Conservation (phyloP, 1,139 yeast genomes). For the Saccharomyces hybrid region DNA sequence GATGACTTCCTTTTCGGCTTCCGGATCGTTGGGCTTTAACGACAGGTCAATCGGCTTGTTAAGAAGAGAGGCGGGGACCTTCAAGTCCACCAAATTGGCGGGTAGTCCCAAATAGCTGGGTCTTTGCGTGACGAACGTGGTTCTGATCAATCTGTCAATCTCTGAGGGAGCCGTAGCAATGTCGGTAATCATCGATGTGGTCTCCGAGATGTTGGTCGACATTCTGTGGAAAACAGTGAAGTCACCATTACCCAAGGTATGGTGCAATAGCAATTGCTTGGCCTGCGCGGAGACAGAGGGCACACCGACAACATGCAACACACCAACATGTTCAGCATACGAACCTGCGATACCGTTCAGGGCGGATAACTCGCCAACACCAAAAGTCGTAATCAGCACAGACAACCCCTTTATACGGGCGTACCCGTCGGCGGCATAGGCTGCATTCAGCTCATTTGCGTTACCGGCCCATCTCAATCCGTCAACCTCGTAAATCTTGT, state of each 20-base stretch:
- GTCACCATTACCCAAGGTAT: conserved; percentile 78
- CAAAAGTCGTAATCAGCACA: conserved; percentile 59
- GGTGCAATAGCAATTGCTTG: conserved; percentile 51
- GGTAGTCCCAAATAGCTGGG: conserved; percentile 83
- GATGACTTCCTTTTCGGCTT: conserved; percentile 66
- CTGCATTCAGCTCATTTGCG: conserved; percentile 65
- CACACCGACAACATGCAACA: conserved; percentile 79
- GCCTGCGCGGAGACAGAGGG: conserved; percentile 60
- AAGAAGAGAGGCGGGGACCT: conserved; percentile 49
- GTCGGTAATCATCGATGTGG: conserved; percentile 58
- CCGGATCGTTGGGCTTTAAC: conserved; percentile 57
- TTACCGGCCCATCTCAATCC: conserved; percentile 58
- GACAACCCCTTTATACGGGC: conserved; percentile 53
- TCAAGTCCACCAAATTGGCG: conserved; percentile 66
- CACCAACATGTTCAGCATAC: conserved; percentile 69
- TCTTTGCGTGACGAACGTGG: conserved; percentile 64
- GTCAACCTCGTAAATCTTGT: conserved; percentile 51
- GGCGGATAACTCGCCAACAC: conserved; percentile 84
- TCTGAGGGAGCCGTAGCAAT: conserved; percentile 55
- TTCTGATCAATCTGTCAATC: conserved; percentile 67
- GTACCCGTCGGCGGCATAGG: conserved; percentile 65
- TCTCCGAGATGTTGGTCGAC: conserved; percentile 62
- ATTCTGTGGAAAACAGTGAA: conserved; percentile 70
- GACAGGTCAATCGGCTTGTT: conserved; percentile 58
- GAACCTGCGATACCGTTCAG: conserved; percentile 80